These are phyloP conservation scores for Luvunga scandens DNA, from an alignment of 345 rosid species.

Conservation along the genomic window DNA sequence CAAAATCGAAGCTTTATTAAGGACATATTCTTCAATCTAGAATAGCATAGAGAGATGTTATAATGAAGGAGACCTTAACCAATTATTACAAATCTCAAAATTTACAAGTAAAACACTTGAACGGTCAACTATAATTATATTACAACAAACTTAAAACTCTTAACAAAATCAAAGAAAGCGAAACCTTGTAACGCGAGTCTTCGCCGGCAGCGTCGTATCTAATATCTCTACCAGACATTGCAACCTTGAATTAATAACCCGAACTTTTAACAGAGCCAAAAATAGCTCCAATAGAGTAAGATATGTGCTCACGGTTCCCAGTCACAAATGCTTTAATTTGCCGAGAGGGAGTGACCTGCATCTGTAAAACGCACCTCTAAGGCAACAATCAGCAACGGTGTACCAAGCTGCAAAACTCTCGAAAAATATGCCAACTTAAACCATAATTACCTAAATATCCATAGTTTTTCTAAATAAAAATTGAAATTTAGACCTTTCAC, in stretches of 20 bases:
- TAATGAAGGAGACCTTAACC: neutral
- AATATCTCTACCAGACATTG: constrained; percentile 9
- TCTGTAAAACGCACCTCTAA: neutral
- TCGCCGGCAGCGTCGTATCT: constrained; percentile 8
- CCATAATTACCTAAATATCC: neutral
- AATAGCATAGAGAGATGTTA: neutral
- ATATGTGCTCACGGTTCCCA: neutral
- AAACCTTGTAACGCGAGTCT: constrained; percentile 9
- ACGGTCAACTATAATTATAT: neutral
- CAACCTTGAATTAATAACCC: constrained; percentile 4
- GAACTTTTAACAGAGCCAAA: neutral
- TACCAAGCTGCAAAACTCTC: neutral
- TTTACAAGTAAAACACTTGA: neutral
- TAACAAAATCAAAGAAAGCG: neutral
- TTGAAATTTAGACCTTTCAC: neutral
- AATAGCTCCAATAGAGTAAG: neutral
- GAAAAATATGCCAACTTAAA: neutral
- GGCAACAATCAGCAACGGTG: neutral
- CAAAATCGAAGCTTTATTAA: neutral
- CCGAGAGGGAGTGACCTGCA: neutral
- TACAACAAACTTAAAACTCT: neutral
- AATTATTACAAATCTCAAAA: neutral
- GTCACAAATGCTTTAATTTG: neutral
- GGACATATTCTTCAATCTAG: neutral
- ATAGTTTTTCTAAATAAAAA: neutral